phyloP scores from a whole-genome alignment of 371 early-diverging fungal species.

The Coemansia sp. region DNA sequence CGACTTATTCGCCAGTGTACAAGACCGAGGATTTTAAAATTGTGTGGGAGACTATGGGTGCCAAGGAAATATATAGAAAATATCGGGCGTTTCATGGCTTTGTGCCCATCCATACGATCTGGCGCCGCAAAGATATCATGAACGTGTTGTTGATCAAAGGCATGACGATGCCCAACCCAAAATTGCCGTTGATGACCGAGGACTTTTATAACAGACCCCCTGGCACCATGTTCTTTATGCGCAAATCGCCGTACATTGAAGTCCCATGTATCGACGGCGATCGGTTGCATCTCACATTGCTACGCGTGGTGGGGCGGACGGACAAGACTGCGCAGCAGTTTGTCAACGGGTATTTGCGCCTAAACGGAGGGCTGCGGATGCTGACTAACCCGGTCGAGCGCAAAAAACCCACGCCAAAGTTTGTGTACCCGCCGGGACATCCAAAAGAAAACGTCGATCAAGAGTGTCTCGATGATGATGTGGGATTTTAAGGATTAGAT shows the following conservation, averaged over 20 bases:
- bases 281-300: slow-evolving; percentile 50
- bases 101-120: slow-evolving; percentile 24
- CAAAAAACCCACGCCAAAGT: slow-evolving; percentile 17
- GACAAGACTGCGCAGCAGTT: slow-evolving; percentile 62
- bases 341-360: slow-evolving; percentile 64
- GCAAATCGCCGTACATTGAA: slow-evolving; percentile 40
- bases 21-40: slow-evolving; percentile 60
- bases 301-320: slow-evolving; percentile 60
- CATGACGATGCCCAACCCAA: not conserved
- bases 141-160: not conserved
- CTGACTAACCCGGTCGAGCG: slow-evolving; percentile 4
- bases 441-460: not conserved
- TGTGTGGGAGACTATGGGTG: slow-evolving; percentile 62
- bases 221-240: slow-evolving; percentile 56
- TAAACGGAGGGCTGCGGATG: slow-evolving; percentile 17
- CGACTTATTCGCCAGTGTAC: slow-evolving; percentile 59
- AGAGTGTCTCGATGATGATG: not conserved
- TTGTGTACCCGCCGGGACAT: slow-evolving; percentile 35
- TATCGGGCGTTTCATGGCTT: slow-evolving; percentile 63
- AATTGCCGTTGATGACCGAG: slow-evolving; percentile 23
- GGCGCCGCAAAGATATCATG: slow-evolving; percentile 18
- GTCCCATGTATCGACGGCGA: slow-evolving; percentile 49
- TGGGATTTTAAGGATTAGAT: not conserved
- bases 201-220: slow-evolving; percentile 37
- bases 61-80: slow-evolving; percentile 62